Percentiles rank a stretch among this genome's conserved stretches.
Conservation (phyloP, 169 alveolate species). For the Plasmodium berghei region DNA sequence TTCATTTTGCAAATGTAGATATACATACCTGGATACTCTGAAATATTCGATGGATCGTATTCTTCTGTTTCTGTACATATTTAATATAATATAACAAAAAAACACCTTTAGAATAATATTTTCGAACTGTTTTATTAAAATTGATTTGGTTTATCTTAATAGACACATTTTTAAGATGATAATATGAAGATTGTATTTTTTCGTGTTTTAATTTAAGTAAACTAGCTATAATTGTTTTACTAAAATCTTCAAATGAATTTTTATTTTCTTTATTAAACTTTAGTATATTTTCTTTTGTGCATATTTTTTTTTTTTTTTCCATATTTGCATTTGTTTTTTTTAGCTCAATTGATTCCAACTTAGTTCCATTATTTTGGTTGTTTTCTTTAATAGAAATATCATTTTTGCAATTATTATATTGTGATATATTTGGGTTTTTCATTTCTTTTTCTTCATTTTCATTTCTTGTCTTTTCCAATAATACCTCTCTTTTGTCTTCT, state of each 20-base stretch:
- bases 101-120: conserved; percentile 30
- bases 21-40: conserved; percentile 6
- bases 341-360: background rate
- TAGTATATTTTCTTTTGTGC: background rate
- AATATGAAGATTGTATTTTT: conserved; percentile 18
- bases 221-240: conserved; percentile 26
- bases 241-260: background rate
- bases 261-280: background rate
- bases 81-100: conserved; percentile 25
- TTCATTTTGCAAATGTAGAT: background rate
- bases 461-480: background rate
- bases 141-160: conserved; percentile 8
- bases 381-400: background rate
- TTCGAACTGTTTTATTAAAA: conserved; percentile 20
- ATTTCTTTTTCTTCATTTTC: background rate
- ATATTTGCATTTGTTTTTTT: background rate
- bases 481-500: background rate
- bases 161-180: conserved; percentile 3
- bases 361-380: background rate
- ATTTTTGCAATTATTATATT: background rate
- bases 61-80: conserved; percentile 12
- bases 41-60: conserved; percentile 4
- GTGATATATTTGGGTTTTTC: background rate
- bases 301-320: background rate
- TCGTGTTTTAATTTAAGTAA: conserved; percentile 15